These are phyloP conservation scores for Heterococcus sp. DNA, from an alignment of 108 stramenopile species.

Conservation along the genomic window DNA sequence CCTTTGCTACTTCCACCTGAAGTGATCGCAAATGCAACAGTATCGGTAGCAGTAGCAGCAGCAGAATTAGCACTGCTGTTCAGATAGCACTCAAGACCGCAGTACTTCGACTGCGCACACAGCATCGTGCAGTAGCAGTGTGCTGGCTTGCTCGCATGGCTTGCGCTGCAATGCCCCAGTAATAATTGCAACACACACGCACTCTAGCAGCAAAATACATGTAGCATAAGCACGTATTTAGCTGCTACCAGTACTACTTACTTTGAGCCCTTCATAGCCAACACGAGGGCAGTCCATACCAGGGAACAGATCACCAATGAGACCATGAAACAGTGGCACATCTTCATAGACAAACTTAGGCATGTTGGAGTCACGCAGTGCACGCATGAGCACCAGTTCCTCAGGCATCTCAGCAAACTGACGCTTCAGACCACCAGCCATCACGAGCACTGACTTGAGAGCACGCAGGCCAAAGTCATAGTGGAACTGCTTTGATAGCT, in stretches of 20 bases:
- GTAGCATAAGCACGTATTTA: too few species aligned
- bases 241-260: too few species aligned
- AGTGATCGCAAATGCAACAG: too few species aligned
- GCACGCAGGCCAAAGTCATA: constrained; percentile 72
- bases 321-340: constrained; percentile 66
- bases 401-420: constrained; percentile 68
- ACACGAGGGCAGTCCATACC: constrained; percentile 68
- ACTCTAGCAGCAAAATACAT: neutral
- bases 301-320: constrained; percentile 70
- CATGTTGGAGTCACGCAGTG: constrained; percentile 68
- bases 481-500: constrained; percentile 71
- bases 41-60: too few species aligned
- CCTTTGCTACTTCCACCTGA: constrained; percentile 38
- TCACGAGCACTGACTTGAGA: constrained; percentile 89
- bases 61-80: too few species aligned
- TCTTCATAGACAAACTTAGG: constrained; percentile 74
- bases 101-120: too few species aligned
- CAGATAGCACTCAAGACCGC: too few species aligned
- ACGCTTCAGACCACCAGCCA: constrained; percentile 94
- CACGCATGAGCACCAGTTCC: constrained; percentile 69
- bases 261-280: constrained; percentile 64
- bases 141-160: too few species aligned
- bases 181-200: neutral
- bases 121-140: too few species aligned
- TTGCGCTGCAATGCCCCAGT: too few species aligned